Percentiles rank a stretch among this genome's conserved stretches.
These are phyloP conservation scores for Evernia prunastri DNA, from an alignment of 495 filamentous ascomycete genomes.

Conservation along the genomic window DNA sequence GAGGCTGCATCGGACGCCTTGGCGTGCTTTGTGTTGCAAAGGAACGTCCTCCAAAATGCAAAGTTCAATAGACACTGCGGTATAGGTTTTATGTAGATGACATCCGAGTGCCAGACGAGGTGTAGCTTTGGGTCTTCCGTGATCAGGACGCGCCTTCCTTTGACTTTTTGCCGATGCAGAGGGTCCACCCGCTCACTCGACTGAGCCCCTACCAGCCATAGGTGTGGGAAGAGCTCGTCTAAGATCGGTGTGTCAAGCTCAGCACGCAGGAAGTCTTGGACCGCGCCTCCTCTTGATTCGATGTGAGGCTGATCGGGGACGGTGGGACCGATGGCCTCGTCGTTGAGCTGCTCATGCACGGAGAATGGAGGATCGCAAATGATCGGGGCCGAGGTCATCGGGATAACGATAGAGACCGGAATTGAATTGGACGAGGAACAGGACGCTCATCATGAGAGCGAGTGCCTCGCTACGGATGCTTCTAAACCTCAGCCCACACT, in stretches of 20 bases:
- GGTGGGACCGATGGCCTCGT: too few relatives aligned
- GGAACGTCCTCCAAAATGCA: conserved; percentile 39
- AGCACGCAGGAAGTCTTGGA: too few relatives aligned
- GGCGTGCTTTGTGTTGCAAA: background rate
- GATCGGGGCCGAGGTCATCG: too few relatives aligned
- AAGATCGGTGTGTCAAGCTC: background rate
- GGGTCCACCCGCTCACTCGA: background rate
- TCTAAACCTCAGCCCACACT: too few relatives aligned
- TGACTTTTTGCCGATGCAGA: background rate
- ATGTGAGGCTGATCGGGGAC: too few relatives aligned
- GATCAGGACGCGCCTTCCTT: conserved; percentile 35
- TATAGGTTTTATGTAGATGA: conserved; percentile 53
- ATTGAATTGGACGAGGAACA: too few relatives aligned
- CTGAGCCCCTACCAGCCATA: background rate
- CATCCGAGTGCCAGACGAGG: conserved; percentile 47
- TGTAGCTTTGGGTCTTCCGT: conserved; percentile 48
- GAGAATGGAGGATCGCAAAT: too few relatives aligned
- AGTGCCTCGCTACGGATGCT: too few relatives aligned
- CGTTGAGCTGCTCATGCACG: too few relatives aligned
- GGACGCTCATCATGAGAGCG: too few relatives aligned
- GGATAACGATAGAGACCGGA: too few relatives aligned
- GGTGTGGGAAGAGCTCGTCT: background rate
- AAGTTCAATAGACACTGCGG: conserved; percentile 43
- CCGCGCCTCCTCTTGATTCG: too few relatives aligned
- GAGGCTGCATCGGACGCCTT: background rate